Percentiles rank a stretch among this genome's conserved stretches.
phyloP scores from a whole-genome alignment of 352 stramenopile species.

The Globisporangium iwayamae region DNA sequence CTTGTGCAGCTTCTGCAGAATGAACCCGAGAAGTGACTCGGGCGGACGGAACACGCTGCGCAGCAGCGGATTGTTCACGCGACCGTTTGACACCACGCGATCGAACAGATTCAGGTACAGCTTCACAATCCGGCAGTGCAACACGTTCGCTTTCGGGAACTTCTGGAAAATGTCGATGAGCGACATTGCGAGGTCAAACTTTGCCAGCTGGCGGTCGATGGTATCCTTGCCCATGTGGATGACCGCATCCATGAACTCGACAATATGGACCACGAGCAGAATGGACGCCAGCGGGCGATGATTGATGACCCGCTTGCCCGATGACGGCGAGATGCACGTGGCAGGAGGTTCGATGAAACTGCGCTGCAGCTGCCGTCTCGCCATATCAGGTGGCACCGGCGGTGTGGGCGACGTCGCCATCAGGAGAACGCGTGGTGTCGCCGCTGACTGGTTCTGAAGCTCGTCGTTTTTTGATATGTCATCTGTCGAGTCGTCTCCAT shows the following conservation, averaged over 20 bases:
- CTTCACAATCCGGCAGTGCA: conserved; percentile 69
- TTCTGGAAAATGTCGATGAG: conserved; percentile 71
- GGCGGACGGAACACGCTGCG: conserved; percentile 68
- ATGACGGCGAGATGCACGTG: conserved; percentile 38
- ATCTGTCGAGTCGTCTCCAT: conserved; percentile 14
- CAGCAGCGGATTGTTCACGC: conserved; percentile 74
- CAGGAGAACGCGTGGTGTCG: conserved; percentile 11
- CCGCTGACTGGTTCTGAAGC: conserved; percentile 10
- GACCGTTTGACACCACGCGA: conserved; percentile 48
- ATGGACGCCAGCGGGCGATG: conserved; percentile 57
- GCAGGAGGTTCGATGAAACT: conserved; percentile 14
- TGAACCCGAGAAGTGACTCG: conserved; percentile 64
- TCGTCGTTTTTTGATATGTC: conserved; percentile 13
- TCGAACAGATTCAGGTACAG: conserved; percentile 68
- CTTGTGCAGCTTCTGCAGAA: conserved; percentile 57
- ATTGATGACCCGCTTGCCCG: conserved; percentile 54
- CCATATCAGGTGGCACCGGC: conserved; percentile 1
- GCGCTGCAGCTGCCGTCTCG: conserved; percentile 12
- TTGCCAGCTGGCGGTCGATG: conserved; percentile 49
- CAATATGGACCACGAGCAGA: conserved; percentile 60
- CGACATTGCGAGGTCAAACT: conserved; percentile 52
- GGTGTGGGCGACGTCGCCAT: conserved; percentile 3
- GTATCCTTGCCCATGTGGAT: conserved; percentile 62
- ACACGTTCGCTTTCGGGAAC: conserved; percentile 65
- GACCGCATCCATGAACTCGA: conserved; percentile 59